phyloP scores from a whole-genome alignment of 176 grass and related monocot species.

The Bothriochloa decipiens region DNA sequence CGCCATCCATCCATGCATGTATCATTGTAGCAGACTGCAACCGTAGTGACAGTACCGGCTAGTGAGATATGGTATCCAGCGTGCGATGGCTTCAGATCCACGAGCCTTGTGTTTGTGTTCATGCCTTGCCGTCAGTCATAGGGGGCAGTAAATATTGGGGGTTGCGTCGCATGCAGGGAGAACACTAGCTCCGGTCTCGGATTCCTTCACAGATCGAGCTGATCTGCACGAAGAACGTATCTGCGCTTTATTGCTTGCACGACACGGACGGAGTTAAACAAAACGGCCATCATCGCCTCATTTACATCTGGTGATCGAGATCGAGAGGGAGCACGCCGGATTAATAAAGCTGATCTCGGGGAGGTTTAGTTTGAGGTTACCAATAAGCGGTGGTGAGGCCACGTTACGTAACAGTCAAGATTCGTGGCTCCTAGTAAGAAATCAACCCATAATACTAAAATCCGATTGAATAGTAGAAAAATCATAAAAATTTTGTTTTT shows the following conservation, averaged over 20 bases:
- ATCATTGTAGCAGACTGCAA: too few relatives aligned
- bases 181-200: neutral
- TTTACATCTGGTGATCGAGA: neutral
- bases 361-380: conserved; percentile 13
- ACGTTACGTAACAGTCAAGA: conserved; percentile 62
- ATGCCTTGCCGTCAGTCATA: neutral
- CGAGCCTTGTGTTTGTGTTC: neutral
- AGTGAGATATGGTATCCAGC: too few relatives aligned
- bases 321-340: neutral
- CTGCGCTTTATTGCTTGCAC: conserved; percentile 26
- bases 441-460: too few relatives aligned
- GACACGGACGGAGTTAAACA: conserved; percentile 17
- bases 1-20: neutral
- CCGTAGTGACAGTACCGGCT: too few relatives aligned
- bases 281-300: neutral
- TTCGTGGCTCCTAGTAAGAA: conserved; percentile 42
- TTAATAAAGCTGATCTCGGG: conserved; percentile 19
- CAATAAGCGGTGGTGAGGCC: conserved; percentile 21
- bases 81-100: conserved; percentile 24
- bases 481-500: too few relatives aligned
- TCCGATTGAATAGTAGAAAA: too few relatives aligned
- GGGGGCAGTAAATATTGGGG: neutral
- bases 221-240: neutral
- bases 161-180: neutral
- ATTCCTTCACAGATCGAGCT: neutral